Percentiles rank a stretch among this genome's conserved stretches.
These are phyloP conservation scores for Aegilops speltoides DNA, from an alignment of 176 grass and related monocot species.

Conservation along the genomic window DNA sequence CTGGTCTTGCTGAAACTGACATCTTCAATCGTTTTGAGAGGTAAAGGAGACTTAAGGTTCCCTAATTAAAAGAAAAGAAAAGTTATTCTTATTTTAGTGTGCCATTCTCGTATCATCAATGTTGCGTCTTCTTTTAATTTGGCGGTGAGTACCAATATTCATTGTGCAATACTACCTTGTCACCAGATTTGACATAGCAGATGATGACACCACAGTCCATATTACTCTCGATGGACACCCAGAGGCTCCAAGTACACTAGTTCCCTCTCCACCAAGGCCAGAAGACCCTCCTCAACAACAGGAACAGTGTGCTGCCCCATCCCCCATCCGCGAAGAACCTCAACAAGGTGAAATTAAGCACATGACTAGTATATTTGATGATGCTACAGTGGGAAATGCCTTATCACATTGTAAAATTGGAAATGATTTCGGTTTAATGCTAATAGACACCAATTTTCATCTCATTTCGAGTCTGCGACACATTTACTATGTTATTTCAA, in stretches of 20 bases:
- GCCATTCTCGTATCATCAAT: conserved; percentile 8
- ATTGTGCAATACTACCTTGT: conserved; percentile 18
- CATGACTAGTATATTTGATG: conserved; percentile 6
- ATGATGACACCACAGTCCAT: conserved; percentile 72
- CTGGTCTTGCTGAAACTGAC: conserved; percentile 48
- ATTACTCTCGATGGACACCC: conserved; percentile 45
- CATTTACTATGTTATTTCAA: conserved; percentile 8
- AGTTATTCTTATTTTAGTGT: conserved; percentile 16
- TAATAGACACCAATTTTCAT: not conserved
- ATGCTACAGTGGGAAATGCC: not conserved
- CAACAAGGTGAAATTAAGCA: conserved; percentile 49
- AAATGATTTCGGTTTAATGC: not conserved
- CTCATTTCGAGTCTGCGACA: not conserved
- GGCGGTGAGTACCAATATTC: not conserved
- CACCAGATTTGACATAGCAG: conserved; percentile 87
- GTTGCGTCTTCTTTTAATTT: conserved; percentile 4
- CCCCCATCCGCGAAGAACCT: conserved; percentile 43
- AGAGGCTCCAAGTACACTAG: conserved; percentile 46
- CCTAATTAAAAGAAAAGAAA: not conserved
- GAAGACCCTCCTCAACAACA: conserved; percentile 46
- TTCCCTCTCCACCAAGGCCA: conserved; percentile 52
- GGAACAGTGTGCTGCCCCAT: conserved; percentile 29
- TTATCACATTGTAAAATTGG: not conserved
- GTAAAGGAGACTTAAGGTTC: conserved; percentile 26
- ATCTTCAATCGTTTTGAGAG: conserved; percentile 83